Percentiles rank a stretch among this genome's conserved stretches.
These are phyloP conservation scores for Musa balbisiana DNA, from an alignment of 202 grass and related monocot genomes.

Conservation along the genomic window DNA sequence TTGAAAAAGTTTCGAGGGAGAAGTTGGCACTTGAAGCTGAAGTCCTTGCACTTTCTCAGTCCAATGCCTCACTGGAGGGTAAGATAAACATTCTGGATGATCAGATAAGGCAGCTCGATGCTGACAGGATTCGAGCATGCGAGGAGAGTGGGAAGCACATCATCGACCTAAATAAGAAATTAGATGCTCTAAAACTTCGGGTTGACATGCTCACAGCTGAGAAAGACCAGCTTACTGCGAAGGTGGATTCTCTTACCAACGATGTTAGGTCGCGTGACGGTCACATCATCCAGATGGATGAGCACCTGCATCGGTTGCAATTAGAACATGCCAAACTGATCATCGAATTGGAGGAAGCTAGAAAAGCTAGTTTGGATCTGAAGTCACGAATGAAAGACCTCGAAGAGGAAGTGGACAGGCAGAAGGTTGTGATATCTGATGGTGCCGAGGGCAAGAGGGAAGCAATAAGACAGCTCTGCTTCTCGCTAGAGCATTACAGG, in stretches of 20 bases:
- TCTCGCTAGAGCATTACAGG: conserved; percentile 92
- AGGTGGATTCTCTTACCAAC: conserved; percentile 20
- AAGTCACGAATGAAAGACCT: conserved; percentile 35
- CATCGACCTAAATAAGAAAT: conserved; percentile 37
- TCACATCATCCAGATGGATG: conserved; percentile 39
- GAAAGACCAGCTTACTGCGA: conserved; percentile 34
- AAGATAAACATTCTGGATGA: conserved; percentile 33
- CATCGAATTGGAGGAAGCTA: conserved; percentile 29
- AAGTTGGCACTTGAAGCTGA: conserved; percentile 50
- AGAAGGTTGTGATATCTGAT: conserved; percentile 51
- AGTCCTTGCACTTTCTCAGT: conserved; percentile 40
- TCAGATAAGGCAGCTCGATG: conserved; percentile 33
- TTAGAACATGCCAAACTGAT: conserved; percentile 65
- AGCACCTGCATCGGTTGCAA: conserved; percentile 51
- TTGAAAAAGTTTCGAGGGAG: conserved; percentile 50
- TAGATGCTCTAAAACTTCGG: conserved; percentile 30
- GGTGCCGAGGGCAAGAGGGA: conserved; percentile 80
- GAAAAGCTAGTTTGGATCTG: conserved; percentile 12
- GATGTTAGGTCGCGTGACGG: conserved; percentile 38
- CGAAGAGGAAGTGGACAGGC: conserved; percentile 54
- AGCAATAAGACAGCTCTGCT: conserved; percentile 91
- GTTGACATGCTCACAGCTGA: conserved; percentile 43
- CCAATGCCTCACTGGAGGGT: conserved; percentile 35
- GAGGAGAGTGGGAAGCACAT: conserved; percentile 39
- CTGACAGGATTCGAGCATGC: conserved; percentile 30